Base-by-base conservation (phyloP, 1,139 yeast genomes). In the Sugiyamaella castrensis region DNA sequence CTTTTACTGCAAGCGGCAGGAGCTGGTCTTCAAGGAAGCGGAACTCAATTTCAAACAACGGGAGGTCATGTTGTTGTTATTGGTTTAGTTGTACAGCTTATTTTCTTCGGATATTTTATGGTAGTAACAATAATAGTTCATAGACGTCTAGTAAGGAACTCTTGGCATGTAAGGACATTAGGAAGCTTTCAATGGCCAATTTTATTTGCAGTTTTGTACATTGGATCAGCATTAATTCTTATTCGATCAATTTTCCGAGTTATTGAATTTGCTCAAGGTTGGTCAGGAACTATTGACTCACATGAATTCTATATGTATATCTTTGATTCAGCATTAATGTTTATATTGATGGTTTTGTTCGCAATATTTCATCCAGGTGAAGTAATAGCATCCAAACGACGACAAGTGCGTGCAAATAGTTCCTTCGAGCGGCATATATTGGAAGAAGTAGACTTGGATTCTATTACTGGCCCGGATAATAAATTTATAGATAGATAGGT, bases 1-100 rank as follows among this genome's bases (percentile, higher is more conserved):
- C 68, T 75, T 50, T 49, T 72, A 9, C 43, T 74, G 41, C 80
- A 75, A 57, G 71, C 67, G 13, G 66, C 66, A 13, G 79, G 79
- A 12, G 79, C 75, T 38, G 78, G 77, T 7, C 40, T 52, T 12
- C 64, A 67, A 62, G 64, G 69, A 8, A 30, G 47, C 8, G 37
- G 40, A 3, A 24, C 37, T 8, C 30, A 39, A 11, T 31, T 39
- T 13, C 50, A 46, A 6, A 42, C 30, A 2, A 30, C 42, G 8
- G 66, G 65, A 7, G 40, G 55, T 29, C 24, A 50, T 15, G 49
- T 63, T 19, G 53, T 57, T 15, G 46, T 63, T 37, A 61, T 51
- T 8, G 67, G 66, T 29, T 49, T 64, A 39, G 56, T 56, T 27
- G 62, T 74, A 15, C 79, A 75, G 53, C 59, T 74, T 34, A 60